Base-by-base conservation (phyloP, 225 moss, liverwort and hornwort species). In the Ulota crispa region DNA sequence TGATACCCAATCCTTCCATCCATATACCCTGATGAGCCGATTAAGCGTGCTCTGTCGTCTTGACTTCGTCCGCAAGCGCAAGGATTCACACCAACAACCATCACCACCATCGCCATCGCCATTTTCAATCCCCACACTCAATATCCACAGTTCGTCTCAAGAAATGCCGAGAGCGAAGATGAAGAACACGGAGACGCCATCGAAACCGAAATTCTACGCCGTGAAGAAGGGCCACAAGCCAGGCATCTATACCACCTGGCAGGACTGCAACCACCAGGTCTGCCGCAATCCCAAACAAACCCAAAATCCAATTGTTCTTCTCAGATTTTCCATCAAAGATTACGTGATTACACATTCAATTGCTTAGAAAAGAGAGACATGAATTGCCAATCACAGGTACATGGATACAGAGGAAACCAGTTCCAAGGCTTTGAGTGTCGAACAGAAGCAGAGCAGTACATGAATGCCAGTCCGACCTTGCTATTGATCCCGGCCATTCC, bases 361-460 rank as follows among this genome's bases (percentile, higher is more conserved):
- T 26, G 3, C 26, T 28, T 42, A 32, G 5, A 75, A 12, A 4
- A 74, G 43, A 8, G 36, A 12, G 64, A 37, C 5, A 26, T 34
- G 74, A 8, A 39, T 45, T 56, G 70, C 20, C 20, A 4, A 41
- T 64, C 0, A 37, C 77, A 96, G 96, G 96, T 96, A 43, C 84
- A 78, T 18, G 91, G 91, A 59, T 96, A 87, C 70, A 87, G 84
- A 76, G 92, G 95, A 26, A 85, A 88, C n/a, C 84, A 89, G 26
- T 88, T 78, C 50, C 93, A 93, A 82, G 79, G 91, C 56, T 96
- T 96, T 65, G 73, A 84, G 18, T 88, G 93, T 70, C 86, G 85
- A 81, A 79, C 32, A 2, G 95, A 92, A 78, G 96, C 95, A 7
- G 89, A 96, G 81, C 83, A 89, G 54, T 91, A 89, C 63, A 68